Conservation (phyloP, 2,329 filamentous ascomycete genomes). For the Sclerotinia sclerotiorum region DNA sequence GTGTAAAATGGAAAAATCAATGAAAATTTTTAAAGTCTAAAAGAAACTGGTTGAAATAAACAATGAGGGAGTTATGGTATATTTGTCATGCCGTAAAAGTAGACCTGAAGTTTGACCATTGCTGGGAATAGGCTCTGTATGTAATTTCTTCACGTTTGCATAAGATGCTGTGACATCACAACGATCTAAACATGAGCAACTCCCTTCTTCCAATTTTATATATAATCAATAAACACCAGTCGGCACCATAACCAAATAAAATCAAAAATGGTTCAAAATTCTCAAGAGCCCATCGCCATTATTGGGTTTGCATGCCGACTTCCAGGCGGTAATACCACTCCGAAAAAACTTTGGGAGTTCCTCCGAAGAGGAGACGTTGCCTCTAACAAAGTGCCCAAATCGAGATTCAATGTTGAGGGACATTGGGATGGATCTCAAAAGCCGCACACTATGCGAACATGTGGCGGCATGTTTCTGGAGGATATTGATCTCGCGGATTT, state of each 20-base stretch:
- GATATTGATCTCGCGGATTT: slow-evolving; percentile 42
- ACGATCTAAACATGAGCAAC: neutral
- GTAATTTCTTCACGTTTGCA: no score
- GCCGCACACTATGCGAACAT: slow-evolving; percentile 70
- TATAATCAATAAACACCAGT: neutral
- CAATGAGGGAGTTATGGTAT: no score
- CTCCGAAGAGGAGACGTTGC: slow-evolving; percentile 71
- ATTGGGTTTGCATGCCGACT: slow-evolving; percentile 45
- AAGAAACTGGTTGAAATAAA: no score
- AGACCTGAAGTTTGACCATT: neutral
- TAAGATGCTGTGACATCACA: neutral
- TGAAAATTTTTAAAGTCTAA: no score
- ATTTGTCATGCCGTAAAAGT: neutral
- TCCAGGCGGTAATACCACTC: slow-evolving; percentile 40
- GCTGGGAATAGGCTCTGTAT: neutral
- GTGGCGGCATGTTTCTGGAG: slow-evolving; percentile 61
- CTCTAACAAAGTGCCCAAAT: slow-evolving; percentile 57
- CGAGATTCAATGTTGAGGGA: slow-evolving; percentile 68
- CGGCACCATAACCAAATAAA: neutral
- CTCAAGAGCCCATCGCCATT: slow-evolving; percentile 43
- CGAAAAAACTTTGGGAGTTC: slow-evolving; percentile 42
- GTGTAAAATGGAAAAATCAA: no score
- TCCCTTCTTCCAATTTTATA: neutral
- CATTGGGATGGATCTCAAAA: slow-evolving; percentile 65
- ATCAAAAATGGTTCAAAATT: neutral